Evolutionary conservation across 371 early-diverging fungal genomes (phyloP), one percentile per base, ranked within the genome.

Genomic region (Mucor piriformis): DNA sequence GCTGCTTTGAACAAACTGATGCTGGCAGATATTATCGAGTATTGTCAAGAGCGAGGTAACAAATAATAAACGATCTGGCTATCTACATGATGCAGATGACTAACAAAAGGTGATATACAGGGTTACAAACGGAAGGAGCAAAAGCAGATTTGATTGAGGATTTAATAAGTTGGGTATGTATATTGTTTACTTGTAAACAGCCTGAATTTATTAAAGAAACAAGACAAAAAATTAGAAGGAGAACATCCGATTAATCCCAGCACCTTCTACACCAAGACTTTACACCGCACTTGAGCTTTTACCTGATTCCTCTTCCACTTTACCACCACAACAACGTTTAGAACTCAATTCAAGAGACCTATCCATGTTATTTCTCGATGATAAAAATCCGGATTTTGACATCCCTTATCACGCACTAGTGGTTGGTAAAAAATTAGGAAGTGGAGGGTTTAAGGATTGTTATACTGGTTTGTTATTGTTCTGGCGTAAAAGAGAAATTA

Each of bases 401-500:
- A 90, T 90, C 58, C 73, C 82, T 0, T 88, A 81, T 52, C 73
- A 83, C 23, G 73, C 83, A 40, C 59, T 91, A 6, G 66, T 63
- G 11, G 50, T 89, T 24, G 88, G 88, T 6, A 70, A 73, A 33
- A 88, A 89, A 61, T 69, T 91, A 15, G 90, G 90, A 4, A 82
- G 88, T n/a, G 92, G 92, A 40, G 92, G 90, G 7, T 91, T 89
- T 74, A 91, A 91, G 66, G 92, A 90, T 64, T 90, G 90, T 61
- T 91, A 80, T 71, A 74, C 75, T 0, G 88, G 89, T 59, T 42
- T 40, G 18, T 49, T 21, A 15, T 20, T 29, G 3, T 12, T 10
- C 43, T 29, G 16, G 27, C 18, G n/a, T n/a, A n/a, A n/a, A n/a
- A n/a, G n/a, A n/a, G n/a, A n/a, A n/a, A n/a, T n/a, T n/a, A n/a